Evolutionary conservation across 345 rosid genomes (phyloP).

Genomic region (Eutrema yunnanense): DNA sequence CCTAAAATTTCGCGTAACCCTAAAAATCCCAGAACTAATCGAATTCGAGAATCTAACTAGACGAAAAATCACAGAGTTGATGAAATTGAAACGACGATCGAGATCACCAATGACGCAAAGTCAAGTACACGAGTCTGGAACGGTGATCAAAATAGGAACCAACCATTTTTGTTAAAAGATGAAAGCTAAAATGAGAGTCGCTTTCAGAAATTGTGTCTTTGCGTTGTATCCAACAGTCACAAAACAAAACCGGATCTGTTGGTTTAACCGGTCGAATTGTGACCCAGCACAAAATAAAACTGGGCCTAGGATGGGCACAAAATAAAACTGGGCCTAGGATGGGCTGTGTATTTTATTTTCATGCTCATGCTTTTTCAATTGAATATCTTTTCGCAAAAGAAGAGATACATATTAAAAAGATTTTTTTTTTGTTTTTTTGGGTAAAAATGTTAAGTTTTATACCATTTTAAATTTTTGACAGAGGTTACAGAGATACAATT

Average conservation of each 20-base stretch:
- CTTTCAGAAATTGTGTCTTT: slow-evolving; percentile 13
- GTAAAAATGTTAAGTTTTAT: too few species aligned
- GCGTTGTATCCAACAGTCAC: slow-evolving; percentile 15
- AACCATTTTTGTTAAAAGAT: slow-evolving; percentile 1
- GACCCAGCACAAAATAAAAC: too few species aligned
- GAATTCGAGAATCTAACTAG: background rate
- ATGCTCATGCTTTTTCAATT: too few species aligned
- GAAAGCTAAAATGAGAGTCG: background rate
- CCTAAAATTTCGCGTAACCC: background rate
- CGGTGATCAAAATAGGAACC: slow-evolving; percentile 2
- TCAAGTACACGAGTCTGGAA: background rate
- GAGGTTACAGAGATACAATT: too few species aligned
- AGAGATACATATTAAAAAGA: too few species aligned
- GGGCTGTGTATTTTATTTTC: too few species aligned
- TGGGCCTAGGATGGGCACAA: too few species aligned
- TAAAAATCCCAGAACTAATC: background rate
- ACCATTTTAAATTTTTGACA: too few species aligned
- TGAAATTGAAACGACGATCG: background rate
- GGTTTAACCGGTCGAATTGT: background rate
- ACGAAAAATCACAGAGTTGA: background rate
- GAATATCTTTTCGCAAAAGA: too few species aligned
- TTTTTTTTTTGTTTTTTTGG: too few species aligned
- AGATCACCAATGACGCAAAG: background rate
- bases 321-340: too few species aligned
- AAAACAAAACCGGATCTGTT: background rate